Evolutionary conservation across 345 rosid genomes (phyloP).

Genomic region (Jatropha curcas): DNA sequence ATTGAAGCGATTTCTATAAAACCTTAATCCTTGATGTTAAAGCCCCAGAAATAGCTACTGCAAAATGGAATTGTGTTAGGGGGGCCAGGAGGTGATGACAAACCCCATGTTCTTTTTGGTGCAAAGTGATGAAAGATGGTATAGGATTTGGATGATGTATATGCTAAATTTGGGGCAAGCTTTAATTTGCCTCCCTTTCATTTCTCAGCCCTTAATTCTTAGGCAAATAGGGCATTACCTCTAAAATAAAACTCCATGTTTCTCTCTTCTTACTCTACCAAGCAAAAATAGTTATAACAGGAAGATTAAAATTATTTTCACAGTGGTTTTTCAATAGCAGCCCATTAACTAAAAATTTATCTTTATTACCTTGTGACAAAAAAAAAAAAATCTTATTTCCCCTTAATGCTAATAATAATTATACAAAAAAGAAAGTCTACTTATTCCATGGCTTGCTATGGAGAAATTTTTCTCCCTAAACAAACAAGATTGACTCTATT

Average conservation of each 20-base stretch:
- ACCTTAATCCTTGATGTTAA: constrained; percentile 21
- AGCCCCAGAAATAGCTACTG: constrained; percentile 35
- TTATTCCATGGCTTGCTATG: background rate
- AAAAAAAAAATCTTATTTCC: background rate
- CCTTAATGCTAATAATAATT: constrained; percentile 4
- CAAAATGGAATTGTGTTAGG: constrained; percentile 12
- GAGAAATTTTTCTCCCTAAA: background rate
- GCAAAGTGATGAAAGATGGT: constrained; percentile 7
- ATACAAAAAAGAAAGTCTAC: background rate
- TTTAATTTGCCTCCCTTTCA: background rate
- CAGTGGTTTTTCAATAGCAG: too few relatives aligned
- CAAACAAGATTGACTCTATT: constrained; percentile 1
- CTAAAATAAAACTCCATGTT: background rate
- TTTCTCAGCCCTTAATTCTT: constrained; percentile 34
- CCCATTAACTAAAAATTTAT: background rate
- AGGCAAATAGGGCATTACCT: constrained; percentile 28
- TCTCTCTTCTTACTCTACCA: background rate
- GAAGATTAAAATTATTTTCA: background rate
- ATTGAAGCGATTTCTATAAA: constrained; percentile 35
- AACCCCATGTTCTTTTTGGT: constrained; percentile 25
- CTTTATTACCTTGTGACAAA: background rate
- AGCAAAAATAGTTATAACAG: background rate
- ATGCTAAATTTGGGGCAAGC: constrained; percentile 43
- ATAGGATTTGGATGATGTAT: constrained; percentile 18
- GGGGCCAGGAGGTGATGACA: constrained; percentile 30